These are phyloP conservation scores for Schizopora paradoxa DNA, from an alignment of 1,284 basidiomycete genomes.

Conservation along the genomic window DNA sequence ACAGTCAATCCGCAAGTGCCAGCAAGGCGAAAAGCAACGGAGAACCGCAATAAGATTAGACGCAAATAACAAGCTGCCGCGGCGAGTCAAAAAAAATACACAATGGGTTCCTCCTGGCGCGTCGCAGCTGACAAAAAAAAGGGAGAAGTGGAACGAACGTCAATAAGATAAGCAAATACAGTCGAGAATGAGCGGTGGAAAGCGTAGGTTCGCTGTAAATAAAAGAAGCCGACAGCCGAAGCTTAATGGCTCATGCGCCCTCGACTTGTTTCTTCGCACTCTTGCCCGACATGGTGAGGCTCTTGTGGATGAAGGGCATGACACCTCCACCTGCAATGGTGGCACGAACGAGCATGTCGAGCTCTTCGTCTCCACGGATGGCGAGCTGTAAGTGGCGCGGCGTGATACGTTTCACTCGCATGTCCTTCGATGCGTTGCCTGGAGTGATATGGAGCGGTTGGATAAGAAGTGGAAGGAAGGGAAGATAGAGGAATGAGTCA, in stretches of 20 bases:
- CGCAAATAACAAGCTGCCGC: too few species aligned
- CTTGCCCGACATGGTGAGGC: conserved; percentile 41
- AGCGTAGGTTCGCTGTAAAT: too few species aligned
- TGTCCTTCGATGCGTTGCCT: conserved; percentile 97
- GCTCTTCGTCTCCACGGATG: conserved; percentile 94
- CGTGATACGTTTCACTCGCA: conserved; percentile 94
- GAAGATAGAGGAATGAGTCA: not conserved
- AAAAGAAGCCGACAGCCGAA: not conserved
- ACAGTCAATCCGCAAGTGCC: too few species aligned
- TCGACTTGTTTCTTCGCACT: conserved; percentile 21
- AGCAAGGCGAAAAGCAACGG: too few species aligned
- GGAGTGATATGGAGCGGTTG: too few species aligned
- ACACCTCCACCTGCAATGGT: conserved; percentile 77
- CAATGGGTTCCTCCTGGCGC: too few species aligned
- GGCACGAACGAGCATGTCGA: conserved; percentile 68
- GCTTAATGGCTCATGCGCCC: not conserved
- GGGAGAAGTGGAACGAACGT: too few species aligned
- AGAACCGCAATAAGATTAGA: too few species aligned
- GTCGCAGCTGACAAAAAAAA: too few species aligned
- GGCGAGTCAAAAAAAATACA: too few species aligned
- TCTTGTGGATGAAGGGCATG: conserved; percentile 95
- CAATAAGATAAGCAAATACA: too few species aligned
- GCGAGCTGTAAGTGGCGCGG: conserved; percentile 91
- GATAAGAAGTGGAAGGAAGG: conserved; percentile 2
- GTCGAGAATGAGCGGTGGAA: too few species aligned